Conservation (phyloP, 1,139 yeast species). For the Saccharomyces hybrid region DNA sequence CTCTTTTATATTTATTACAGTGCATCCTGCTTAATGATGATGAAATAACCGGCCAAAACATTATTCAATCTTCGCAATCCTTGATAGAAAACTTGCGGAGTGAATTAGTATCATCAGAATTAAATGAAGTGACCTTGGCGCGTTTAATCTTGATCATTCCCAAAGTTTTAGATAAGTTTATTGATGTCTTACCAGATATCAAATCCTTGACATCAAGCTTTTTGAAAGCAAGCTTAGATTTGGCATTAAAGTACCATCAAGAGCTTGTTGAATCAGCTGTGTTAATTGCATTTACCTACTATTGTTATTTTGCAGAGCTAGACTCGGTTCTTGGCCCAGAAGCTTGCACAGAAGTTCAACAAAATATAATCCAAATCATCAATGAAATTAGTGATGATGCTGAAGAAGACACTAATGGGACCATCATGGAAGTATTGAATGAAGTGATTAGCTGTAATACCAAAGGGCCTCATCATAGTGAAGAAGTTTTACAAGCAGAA, state of each 20-base stretch:
- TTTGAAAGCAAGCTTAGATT: conserved; percentile 34
- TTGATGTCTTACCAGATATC: conserved; percentile 30
- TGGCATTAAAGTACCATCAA: conserved; percentile 21
- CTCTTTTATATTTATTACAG: conserved; percentile 28
- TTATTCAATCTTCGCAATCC: neutral
- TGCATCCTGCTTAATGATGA: conserved; percentile 18
- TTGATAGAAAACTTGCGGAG: neutral
- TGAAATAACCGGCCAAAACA: conserved; percentile 5
- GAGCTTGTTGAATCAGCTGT: conserved; percentile 39
- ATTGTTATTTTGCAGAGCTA: conserved; percentile 42
- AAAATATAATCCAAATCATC: conserved; percentile 35
- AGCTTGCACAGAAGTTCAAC: conserved; percentile 29
- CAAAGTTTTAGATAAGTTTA: conserved; percentile 47
- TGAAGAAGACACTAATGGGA: conserved; percentile 74
- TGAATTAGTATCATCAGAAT: conserved; percentile 5
- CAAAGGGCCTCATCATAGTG: conserved; percentile 2
- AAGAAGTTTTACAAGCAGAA: conserved; percentile 34
- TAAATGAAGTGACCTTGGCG: conserved; percentile 31
- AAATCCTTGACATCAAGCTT: conserved; percentile 36
- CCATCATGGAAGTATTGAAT: conserved; percentile 63
- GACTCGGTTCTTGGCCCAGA: conserved; percentile 23
- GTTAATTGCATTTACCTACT: conserved; percentile 49
- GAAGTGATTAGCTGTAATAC: conserved; percentile 40
- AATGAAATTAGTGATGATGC: conserved; percentile 50
- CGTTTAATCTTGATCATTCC: conserved; percentile 48